Evolutionary conservation across 108 stramenopile genomes (phyloP).

Genomic region (Cyclostephanos tholiformis): DNA sequence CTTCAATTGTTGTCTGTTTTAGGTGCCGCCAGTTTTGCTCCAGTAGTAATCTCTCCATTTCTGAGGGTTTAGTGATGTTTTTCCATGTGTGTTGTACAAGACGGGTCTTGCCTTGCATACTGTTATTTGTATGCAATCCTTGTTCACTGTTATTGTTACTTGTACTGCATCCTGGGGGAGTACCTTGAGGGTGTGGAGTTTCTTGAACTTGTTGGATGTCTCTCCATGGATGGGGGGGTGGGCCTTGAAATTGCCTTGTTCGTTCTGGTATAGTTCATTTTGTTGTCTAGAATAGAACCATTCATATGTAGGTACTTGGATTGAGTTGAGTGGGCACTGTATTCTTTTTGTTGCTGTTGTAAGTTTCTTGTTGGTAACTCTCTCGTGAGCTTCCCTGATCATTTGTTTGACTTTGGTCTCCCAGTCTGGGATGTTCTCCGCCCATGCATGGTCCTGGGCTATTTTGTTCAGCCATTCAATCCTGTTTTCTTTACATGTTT

Average conservation of each 20-base stretch:
- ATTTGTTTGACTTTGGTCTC: neutral
- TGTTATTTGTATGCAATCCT: too few species aligned
- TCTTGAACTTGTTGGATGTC: neutral
- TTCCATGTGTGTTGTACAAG: neutral
- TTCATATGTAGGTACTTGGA: constrained; percentile 1
- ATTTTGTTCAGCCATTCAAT: neutral
- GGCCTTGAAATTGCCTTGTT: neutral
- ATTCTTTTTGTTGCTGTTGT: neutral
- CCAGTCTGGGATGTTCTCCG: too few species aligned
- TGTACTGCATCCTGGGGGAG: neutral
- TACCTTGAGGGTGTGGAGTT: neutral
- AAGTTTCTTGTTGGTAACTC: neutral
- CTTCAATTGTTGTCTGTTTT: neutral
- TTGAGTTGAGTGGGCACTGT: neutral
- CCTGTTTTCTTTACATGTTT: neutral
- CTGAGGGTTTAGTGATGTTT: neutral
- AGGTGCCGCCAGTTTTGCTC: neutral
- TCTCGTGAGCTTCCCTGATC: neutral
- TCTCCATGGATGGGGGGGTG: neutral
- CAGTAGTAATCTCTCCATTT: neutral
- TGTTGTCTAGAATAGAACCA: neutral
- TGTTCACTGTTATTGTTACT: too few species aligned
- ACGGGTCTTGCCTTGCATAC: too few species aligned
- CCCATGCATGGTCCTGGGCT: neutral
- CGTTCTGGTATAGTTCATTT: constrained; percentile 3